phyloP scores from a whole-genome alignment of 257 asterid genomes.

The Fraxinus cuspidata region DNA sequence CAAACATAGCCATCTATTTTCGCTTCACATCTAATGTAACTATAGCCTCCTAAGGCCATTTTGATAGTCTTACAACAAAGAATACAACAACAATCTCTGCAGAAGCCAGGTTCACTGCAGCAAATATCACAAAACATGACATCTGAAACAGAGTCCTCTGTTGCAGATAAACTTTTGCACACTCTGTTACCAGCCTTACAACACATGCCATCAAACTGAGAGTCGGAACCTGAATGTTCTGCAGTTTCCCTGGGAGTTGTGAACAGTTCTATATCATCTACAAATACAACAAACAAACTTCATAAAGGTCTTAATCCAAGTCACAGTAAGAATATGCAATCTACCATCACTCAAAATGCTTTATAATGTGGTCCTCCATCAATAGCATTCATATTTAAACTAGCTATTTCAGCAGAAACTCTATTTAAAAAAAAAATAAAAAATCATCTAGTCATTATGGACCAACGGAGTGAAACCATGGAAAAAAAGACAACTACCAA shows the following conservation, averaged over 20 bases:
- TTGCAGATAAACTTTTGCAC: conserved; percentile 58
- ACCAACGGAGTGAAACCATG: not conserved
- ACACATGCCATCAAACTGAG: conserved; percentile 24
- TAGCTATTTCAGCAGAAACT: not conserved
- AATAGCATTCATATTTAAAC: not conserved
- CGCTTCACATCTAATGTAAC: conserved; percentile 70
- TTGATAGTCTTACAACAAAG: conserved; percentile 59
- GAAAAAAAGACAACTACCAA: not conserved
- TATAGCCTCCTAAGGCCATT: conserved; percentile 38
- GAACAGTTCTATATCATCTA: conserved; percentile 31
- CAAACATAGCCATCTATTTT: conserved; percentile 46
- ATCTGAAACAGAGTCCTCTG: conserved; percentile 36
- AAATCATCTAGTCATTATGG: not conserved
- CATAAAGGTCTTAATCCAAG: conserved; percentile 7
- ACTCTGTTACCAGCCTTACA: conserved; percentile 68
- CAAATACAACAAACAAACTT: conserved; percentile 8
- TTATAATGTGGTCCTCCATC: not conserved
- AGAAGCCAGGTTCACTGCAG: conserved; percentile 72
- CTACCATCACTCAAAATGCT: not conserved
- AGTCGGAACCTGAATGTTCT: conserved; percentile 34
- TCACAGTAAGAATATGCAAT: not conserved
- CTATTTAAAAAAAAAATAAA: not conserved
- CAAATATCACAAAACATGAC: conserved; percentile 72
- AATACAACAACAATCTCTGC: conserved; percentile 88
- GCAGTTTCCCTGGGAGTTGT: conserved; percentile 24